phyloP scores from a whole-genome alignment of 2,329 filamentous ascomycete species.

The Talaromyces sp. region DNA sequence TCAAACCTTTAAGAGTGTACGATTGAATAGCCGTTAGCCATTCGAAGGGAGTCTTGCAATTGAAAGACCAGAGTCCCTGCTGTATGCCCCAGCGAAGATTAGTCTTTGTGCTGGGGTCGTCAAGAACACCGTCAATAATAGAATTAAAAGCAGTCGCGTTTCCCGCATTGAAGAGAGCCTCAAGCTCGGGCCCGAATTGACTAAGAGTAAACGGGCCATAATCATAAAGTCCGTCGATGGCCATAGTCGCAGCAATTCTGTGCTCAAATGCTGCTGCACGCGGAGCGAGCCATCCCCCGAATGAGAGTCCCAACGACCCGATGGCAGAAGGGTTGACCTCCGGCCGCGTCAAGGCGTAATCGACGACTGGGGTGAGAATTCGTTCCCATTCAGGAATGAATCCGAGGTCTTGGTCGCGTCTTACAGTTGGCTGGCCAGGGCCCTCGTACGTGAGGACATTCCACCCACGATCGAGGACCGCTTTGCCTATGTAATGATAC shows the following conservation, averaged over 20 bases:
- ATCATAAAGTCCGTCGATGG: slow-evolving; percentile 42
- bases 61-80: slow-evolving; percentile 37
- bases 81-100: slow-evolving; percentile 31
- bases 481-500: slow-evolving; percentile 35
- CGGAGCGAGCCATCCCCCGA: slow-evolving; percentile 49
- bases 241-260: slow-evolving; percentile 40
- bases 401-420: slow-evolving; percentile 27
- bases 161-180: slow-evolving; percentile 4
- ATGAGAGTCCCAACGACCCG: slow-evolving; percentile 37
- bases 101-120: slow-evolving; percentile 18
- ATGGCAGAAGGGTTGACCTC: slow-evolving; percentile 38
- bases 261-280: slow-evolving; percentile 40
- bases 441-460: slow-evolving; percentile 47
- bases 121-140: slow-evolving; percentile 5
- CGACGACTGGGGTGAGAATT: slow-evolving; percentile 33
- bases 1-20: slow-evolving; percentile 20
- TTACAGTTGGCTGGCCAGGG: slow-evolving; percentile 44
- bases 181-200: neutral
- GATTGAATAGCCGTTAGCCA: slow-evolving; percentile 24
- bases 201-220: slow-evolving; percentile 11
- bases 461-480: slow-evolving; percentile 37
- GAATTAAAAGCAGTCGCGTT: slow-evolving; percentile 20
- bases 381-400: slow-evolving; percentile 42
- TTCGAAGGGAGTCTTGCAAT: slow-evolving; percentile 28
- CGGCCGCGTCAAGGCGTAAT: slow-evolving; percentile 20